Base-by-base conservation (phyloP, 176 grass and related monocot species). In the Coix lacrymajobi region DNA sequence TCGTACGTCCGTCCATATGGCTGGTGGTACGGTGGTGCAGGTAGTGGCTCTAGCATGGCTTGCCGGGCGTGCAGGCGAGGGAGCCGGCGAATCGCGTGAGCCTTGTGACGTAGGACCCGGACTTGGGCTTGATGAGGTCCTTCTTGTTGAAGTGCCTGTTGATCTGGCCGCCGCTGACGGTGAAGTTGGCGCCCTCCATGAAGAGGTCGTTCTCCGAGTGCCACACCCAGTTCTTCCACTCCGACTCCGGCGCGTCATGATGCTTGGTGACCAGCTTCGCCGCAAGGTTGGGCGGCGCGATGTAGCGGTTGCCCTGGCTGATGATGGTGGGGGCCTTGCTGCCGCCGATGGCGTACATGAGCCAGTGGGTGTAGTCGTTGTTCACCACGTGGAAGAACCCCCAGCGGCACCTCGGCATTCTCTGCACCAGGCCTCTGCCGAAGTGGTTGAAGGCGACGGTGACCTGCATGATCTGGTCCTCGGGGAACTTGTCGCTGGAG, bases 351-450 rank as follows among this genome's bases (percentile, higher is more conserved):
- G 94, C 94, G 72, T 97, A 94, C 94, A 94, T 97, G 60, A 90
- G 78, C 92, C 94, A 92, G 71, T 97, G 94, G 17, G 94, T 94
- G 88, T 97, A 94, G 77, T 97, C 92, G 69, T 97, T 94, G 94
- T 94, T 97, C 11, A 97, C 89, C 3, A 97, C 92, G 69, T 94
- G 94, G 92, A 92, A 90, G 84, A 97, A 97, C 7, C 94, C 94
- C 92, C 92, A 97, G 13, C 92, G 87, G 71, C 94, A 91, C 94
- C 94, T 92, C 8, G 94, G 94, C 87, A 97, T 94, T 79, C 91
- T 86, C 80, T 94, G 94, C 29, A 94, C 91, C 13, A 94, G 94
- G 0, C 94, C 94, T 82, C 87, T 81, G 37, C 91, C 94, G 22
- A 94, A 97, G 56, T 92, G 94, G 79, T 97, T 94, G 86, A 97